Evolutionary conservation across 139 green algal species (phyloP), one percentile per base, ranked within the genome.

Genomic region (Chlamydomonas sp.): DNA sequence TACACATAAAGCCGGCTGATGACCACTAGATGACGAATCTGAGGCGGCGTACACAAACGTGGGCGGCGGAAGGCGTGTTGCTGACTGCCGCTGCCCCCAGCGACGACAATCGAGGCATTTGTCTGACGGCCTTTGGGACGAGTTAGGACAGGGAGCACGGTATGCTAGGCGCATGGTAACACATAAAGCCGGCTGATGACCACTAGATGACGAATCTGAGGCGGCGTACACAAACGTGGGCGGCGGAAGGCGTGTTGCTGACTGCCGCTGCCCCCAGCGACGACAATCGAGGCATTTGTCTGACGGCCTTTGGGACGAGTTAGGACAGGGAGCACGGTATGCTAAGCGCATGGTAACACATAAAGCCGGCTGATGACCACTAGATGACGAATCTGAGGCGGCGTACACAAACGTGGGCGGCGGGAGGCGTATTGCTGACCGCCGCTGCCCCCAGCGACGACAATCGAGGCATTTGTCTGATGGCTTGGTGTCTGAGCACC

Each of bases 381-480:
- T 72, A 72, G 67, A 72, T 72, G 67, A 72, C 67, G 67, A 72
- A 72, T 72, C 67, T 16, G 67, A 72, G 67, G 12, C 12, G 67
- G 10, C 8, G 17, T 5, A 15, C 17, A 68, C 63, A 17, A 3
- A 12, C 67, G 3, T 12, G 67, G 12, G 67, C 67, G 3, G 10
- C 8, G 12, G 3, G 20, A 12, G 31, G 31, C 31, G 31, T 49
- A 0, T 49, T 49, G 31, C 31, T 49, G 31, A 49, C 31, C 31
- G 31, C 31, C 31, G 31, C 31, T 49, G 31, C 31, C 20, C 17
- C 8, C 18, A 2, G 1, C 20, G 62, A 58, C 63, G 15, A 78
- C 17, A 89, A 69, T 59, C 66, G 67, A 72, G 67, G 63, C 76
- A 79, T 84, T 79, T 68, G 77, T 58, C 59, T 64, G 64, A 78